A percentile compares a stretch with the other conserved stretches of the same genome.
Conservation (phyloP, 2,329 filamentous ascomycete species). For the Aureobasidium sp. region DNA sequence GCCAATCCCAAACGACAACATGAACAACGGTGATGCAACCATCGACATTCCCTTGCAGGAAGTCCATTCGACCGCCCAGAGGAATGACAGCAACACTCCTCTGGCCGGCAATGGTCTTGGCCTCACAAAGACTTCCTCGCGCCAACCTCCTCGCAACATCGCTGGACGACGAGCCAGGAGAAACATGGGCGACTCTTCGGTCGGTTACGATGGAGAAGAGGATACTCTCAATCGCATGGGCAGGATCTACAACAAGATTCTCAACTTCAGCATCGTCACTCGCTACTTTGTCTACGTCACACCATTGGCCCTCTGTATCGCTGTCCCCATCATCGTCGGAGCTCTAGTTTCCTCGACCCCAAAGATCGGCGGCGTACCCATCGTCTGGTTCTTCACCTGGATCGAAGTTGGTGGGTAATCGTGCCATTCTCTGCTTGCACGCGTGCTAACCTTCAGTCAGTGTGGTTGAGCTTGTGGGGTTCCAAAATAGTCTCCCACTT, state of each 20-base stretch:
- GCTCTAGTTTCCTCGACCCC: constrained; percentile 43
- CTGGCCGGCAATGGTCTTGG: constrained; percentile 6
- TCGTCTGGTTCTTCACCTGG: constrained; percentile 59
- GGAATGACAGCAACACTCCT: constrained; percentile 32
- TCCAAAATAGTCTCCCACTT: constrained; percentile 55
- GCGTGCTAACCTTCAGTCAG: constrained; percentile 17
- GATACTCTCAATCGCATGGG: constrained; percentile 54
- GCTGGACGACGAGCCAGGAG: constrained; percentile 31
- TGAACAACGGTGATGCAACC: constrained; percentile 42
- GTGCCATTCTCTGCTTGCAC: neutral
- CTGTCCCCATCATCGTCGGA: constrained; percentile 58
- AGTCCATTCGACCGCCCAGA: constrained; percentile 38
- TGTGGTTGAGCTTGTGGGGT: constrained; percentile 58
- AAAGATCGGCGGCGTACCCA: constrained; percentile 48
- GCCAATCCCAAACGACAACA: constrained; percentile 21
- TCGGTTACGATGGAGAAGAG: constrained; percentile 42
- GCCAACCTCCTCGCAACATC: constrained; percentile 33
- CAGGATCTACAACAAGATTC: constrained; percentile 52
- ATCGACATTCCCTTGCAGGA: constrained; percentile 57
- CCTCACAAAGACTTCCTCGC: constrained; percentile 20
- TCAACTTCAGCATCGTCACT: constrained; percentile 57
- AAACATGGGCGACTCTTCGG: constrained; percentile 27
- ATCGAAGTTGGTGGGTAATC: constrained; percentile 45
- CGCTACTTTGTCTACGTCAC: constrained; percentile 58
- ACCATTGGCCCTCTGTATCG: constrained; percentile 51